Base-by-base conservation (phyloP, 176 grass and related monocot genomes). In the Avena eriantha region DNA sequence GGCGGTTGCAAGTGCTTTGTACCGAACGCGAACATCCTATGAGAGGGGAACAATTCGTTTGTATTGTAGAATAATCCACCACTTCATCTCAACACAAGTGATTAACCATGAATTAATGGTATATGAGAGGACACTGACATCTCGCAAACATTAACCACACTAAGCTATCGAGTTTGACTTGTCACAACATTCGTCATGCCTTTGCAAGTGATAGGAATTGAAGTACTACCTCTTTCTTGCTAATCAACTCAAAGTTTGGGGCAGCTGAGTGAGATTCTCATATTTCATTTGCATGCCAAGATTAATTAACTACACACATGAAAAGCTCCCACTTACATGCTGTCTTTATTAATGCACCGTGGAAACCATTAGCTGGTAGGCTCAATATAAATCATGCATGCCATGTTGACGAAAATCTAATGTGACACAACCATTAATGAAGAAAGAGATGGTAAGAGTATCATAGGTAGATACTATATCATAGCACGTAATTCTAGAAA, bases 1-100 rank as follows among this genome's bases (percentile, higher is more conserved):
- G 35, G 50, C 71, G 80, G 78, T 69, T 87, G 67, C 67, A 51
- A 91, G 84, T 77, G 85, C 45, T 35, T 8, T 22, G 22, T 75
- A 91, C 81, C 81, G 74, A 87, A 91, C 81, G 19, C 73, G 47
- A 74, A 59, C 57, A 67, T 84, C 80, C 85, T 91, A 76, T 87
- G 36, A 80, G 67, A 79, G 72, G 15, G 65, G 53, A 68, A 39
- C 64, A 67, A 34, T 43, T 22, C 53, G 50, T 55, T 17, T 76
- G 69, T 48, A 43, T 76, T 84, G 19, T 81, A 87, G 69, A 91
- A 76, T 84, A 80, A 50, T 46, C 68, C 22, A 58, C 72, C 46
- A 75, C 46, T 75, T 26, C 72, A 17, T 51, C 23, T 4, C 0
- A 29, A 50, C 50, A 75, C 3, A 18, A 12, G 72, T 50, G 49